A percentile compares a stretch with the other conserved stretches of the same genome.
These are phyloP conservation scores for Tremella fuciformis DNA, from an alignment of 768 basidiomycete species.

Conservation along the genomic window DNA sequence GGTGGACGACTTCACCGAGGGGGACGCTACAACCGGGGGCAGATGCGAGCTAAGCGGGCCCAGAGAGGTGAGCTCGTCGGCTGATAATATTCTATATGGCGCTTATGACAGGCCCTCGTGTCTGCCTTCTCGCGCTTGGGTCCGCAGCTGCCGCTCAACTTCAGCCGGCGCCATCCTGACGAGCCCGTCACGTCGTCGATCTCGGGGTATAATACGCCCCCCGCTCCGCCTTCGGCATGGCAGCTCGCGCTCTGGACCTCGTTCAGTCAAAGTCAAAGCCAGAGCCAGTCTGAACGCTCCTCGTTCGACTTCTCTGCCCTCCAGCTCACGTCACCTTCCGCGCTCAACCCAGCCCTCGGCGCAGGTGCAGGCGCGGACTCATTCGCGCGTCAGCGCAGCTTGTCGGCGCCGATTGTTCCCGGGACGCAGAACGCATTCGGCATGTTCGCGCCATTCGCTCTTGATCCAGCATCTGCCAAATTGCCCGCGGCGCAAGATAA, in stretches of 20 bases:
- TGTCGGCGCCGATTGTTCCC: not conserved
- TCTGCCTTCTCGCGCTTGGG: constrained; percentile 24
- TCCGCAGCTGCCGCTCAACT: constrained; percentile 7
- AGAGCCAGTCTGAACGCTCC: not conserved
- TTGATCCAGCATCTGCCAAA: too few species aligned
- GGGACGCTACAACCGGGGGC: constrained; percentile 28
- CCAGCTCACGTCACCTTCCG: too few species aligned
- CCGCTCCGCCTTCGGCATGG: constrained; percentile 4
- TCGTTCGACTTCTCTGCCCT: not conserved
- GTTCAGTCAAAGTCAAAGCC: not conserved
- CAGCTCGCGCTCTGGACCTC: not conserved
- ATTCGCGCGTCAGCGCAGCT: not conserved
- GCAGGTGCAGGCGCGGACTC: too few species aligned
- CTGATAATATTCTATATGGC: not conserved
- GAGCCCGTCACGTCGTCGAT: not conserved
- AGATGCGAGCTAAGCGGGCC: constrained; percentile 36
- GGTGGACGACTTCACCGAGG: constrained; percentile 36
- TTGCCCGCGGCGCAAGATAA: too few species aligned
- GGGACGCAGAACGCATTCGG: not conserved
- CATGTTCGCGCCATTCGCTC: too few species aligned
- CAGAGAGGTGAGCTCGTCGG: constrained; percentile 21
- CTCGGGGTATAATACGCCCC: not conserved
- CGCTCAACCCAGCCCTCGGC: not conserved
- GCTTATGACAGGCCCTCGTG: constrained; percentile 23
- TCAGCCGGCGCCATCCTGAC: not conserved